Base-by-base conservation (phyloP, 192 early-diverging fungal genomes). In the Podila epigama region DNA sequence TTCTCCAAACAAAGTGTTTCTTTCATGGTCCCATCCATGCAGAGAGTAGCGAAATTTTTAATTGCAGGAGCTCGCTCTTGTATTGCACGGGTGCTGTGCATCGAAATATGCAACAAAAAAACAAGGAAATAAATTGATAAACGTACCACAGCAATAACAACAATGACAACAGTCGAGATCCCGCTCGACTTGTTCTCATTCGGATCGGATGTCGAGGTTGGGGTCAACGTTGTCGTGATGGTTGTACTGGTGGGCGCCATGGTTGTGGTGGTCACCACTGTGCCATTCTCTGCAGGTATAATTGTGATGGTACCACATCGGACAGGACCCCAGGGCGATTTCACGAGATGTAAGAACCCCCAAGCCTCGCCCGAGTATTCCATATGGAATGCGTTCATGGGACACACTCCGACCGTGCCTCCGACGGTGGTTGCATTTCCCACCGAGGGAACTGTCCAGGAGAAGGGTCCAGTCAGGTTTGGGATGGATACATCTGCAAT, bases 61-160 rank as follows among this genome's bases (percentile, higher is more conserved):
- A n/a, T n/a, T n/a, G n/a, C n/a, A n/a, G n/a, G n/a, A n/a, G n/a
- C n/a, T n/a, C n/a, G n/a, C n/a, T n/a, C n/a, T n/a, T n/a, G n/a
- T n/a, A n/a, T n/a, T n/a, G n/a, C n/a, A n/a, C n/a, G n/a, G n/a
- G n/a, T n/a, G n/a, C n/a, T n/a, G n/a, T n/a, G n/a, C n/a, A n/a
- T n/a, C n/a, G n/a, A n/a, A n/a, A n/a, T n/a, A n/a, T n/a, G n/a
- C n/a, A n/a, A n/a, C n/a, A n/a, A n/a, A n/a, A n/a, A n/a, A n/a
- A n/a, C n/a, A n/a, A n/a, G n/a, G n/a, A n/a, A n/a, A n/a, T n/a
- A n/a, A n/a, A n/a, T n/a, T n/a, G n/a, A n/a, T n/a, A n/a, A n/a
- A 63, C 63, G n/a, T 68, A 75, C 72, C 72, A 60, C 72, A 31
- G 72, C 64, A 60, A 75, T 63, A 28, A 75, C 48, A 1, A 61